Base-by-base conservation (phyloP, 768 basidiomycete genomes). In the Lactarius pseudohatsudake region DNA sequence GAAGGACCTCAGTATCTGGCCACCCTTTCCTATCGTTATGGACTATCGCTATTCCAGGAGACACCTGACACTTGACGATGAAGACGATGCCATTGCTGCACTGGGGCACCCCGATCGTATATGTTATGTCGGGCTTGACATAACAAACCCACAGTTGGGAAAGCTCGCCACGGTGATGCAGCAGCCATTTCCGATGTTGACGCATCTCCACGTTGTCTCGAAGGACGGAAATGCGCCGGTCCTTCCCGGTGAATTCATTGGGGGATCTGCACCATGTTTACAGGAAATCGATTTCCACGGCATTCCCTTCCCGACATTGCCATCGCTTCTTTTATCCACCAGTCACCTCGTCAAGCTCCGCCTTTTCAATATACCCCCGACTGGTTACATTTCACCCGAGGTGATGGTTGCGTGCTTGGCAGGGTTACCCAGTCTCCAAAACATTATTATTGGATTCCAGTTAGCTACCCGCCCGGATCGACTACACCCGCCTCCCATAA, bases 271-370 rank as follows among this genome's bases (percentile, higher is more conserved):
- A 11, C 45, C 45, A 4, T 11, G 45, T 45, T n/a, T 45, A 45
- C 20, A 10, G 4, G 20, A 8, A 8, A 10, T 45, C n/a, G 0
- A 1, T 1, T n/a, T n/a, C 0, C 1, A 3, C 9, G 20, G 45
- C 45, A 45, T 45, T n/a, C n/a, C 20, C 45, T 45, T 4, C 4
- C 45, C 4, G 3, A 3, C 20, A n/a, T 45, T 45, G 4, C 45
- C 45, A n/a, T 10, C 45, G 10, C 45, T 45, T 45, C 45, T 45
- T 4, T 45, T 45, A 2, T 45, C 45, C 0, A 5, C 45, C 45
- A 11, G n/a, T n/a, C 4, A 45, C n/a, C 45, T 45, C 45, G 3
- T n/a, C 9, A 0, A 0, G 11, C 47, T 50, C 4, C 0, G 11
- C 1, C 22, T 22, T 50, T 1, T 0, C 47, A 22, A 50, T 0